Conservation (phyloP, 2,329 filamentous ascomycete species). For the Mariannaea sp. region DNA sequence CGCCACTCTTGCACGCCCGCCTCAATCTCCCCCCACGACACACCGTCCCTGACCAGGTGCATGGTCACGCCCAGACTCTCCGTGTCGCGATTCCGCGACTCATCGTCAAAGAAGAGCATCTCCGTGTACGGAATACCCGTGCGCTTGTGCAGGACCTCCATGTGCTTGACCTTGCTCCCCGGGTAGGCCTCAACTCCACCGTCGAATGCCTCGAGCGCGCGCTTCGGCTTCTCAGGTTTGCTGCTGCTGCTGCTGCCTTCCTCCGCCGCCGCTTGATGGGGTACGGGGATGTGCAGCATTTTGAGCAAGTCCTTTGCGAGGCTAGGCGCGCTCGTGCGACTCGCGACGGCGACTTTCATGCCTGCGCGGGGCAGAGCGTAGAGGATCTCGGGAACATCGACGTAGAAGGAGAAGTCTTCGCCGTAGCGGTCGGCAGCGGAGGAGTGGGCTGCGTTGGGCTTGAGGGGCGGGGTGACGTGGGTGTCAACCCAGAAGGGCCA, state of each 20-base stretch:
- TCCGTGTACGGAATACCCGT: conserved; percentile 76
- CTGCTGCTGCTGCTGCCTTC: conserved; percentile 25
- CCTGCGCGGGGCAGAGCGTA: conserved; percentile 56
- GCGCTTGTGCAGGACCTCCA: conserved; percentile 71
- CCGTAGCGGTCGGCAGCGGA: conserved; percentile 59
- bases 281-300: conserved; percentile 64
- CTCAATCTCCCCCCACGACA: conserved; percentile 78
- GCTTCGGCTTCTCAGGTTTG: conserved; percentile 43
- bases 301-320: conserved; percentile 81
- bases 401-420: conserved; percentile 73
- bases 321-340: conserved; percentile 78
- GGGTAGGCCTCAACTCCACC: conserved; percentile 71
- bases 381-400: conserved; percentile 70
- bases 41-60: conserved; percentile 78
- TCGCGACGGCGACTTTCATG: conserved; percentile 72
- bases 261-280: conserved; percentile 30
- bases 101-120: conserved; percentile 97
- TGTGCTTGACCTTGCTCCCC: conserved; percentile 83
- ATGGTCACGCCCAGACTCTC: conserved; percentile 80
- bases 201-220: conserved; percentile 64
- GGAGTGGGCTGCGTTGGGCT: conserved; percentile 49
- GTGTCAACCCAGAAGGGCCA: conserved; percentile 99
- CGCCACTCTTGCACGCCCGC: conserved; percentile 82
- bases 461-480: conserved; percentile 77
- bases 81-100: conserved; percentile 83